Percentiles rank a stretch among this genome's conserved stretches.
These are phyloP conservation scores for Sphaerulina vaccinii DNA, from an alignment of 2,329 filamentous ascomycete species.

Conservation along the genomic window DNA sequence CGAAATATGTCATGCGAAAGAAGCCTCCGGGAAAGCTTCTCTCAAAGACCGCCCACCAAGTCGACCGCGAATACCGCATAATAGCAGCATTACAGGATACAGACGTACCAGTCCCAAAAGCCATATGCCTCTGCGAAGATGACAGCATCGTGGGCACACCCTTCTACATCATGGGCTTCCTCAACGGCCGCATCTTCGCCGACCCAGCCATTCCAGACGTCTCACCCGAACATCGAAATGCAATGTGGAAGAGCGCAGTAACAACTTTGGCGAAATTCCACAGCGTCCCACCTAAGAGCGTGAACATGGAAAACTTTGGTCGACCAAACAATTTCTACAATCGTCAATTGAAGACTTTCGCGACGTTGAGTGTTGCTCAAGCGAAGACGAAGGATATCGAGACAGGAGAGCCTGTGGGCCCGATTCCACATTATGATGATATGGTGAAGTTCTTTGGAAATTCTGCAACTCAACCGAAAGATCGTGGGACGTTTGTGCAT, in stretches of 20 bases:
- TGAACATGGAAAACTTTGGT: constrained; percentile 73
- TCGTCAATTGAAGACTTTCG: constrained; percentile 82
- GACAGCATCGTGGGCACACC: constrained; percentile 75
- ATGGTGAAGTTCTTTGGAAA: constrained; percentile 77
- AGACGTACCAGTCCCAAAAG: constrained; percentile 80
- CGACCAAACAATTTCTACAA: constrained; percentile 75
- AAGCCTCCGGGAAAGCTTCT: constrained; percentile 94
- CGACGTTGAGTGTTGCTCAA: constrained; percentile 74
- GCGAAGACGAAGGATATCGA: constrained; percentile 73
- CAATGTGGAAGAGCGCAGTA: constrained; percentile 84
- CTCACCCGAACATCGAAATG: constrained; percentile 64
- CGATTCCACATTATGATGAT: constrained; percentile 78
- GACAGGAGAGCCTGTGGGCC: constrained; percentile 71
- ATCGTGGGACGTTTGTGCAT: constrained; percentile 78
- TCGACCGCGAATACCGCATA: constrained; percentile 92
- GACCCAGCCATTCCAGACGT: constrained; percentile 79
- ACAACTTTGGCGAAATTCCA: constrained; percentile 84
- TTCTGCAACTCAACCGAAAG: constrained; percentile 66
- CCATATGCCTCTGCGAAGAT: constrained; percentile 85
- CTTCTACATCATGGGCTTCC: constrained; percentile 97
- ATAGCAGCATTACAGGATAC: constrained; percentile 77
- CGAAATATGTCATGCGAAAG: constrained; percentile 87
- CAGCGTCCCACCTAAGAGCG: constrained; percentile 62
- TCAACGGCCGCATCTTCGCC: constrained; percentile 90
- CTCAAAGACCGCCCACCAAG: constrained; percentile 90